Conservation (phyloP, 2,329 filamentous ascomycete species). For the Beauveria asiatica region DNA sequence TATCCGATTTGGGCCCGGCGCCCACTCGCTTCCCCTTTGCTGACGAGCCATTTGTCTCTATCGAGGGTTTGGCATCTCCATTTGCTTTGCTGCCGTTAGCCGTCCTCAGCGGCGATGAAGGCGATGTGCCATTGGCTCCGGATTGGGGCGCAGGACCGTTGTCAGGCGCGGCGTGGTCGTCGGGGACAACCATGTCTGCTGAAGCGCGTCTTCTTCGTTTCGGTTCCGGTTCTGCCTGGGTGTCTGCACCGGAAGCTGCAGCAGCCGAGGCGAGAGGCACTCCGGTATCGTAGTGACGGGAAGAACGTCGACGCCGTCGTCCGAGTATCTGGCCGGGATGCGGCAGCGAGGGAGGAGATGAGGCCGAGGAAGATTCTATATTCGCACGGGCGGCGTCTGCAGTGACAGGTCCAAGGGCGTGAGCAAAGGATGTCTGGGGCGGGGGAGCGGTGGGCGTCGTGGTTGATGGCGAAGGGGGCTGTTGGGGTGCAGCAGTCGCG, state of each 20-base stretch:
- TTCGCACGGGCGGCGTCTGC: constrained; percentile 25
- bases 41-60: constrained; percentile 47
- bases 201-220: constrained; percentile 49
- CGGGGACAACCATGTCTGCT: constrained; percentile 47
- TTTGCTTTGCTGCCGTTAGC: constrained; percentile 29
- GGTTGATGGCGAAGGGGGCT: constrained; percentile 31
- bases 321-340: constrained; percentile 37
- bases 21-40: constrained; percentile 20
- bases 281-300: constrained; percentile 27
- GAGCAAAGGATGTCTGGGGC: constrained; percentile 30
- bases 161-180: constrained; percentile 46
- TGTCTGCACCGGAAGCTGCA: constrained; percentile 12
- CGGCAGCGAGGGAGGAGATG: constrained; percentile 17
- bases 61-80: constrained; percentile 36
- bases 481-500: constrained; percentile 35
- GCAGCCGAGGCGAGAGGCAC: constrained; percentile 9
- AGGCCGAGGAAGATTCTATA: constrained; percentile 31
- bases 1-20: constrained; percentile 16
- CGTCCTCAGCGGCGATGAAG: constrained; percentile 18
- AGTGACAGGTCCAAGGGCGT: constrained; percentile 13
- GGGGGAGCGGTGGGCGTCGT: constrained; percentile 34
- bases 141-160: constrained; percentile 42
- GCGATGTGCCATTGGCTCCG: constrained; percentile 34
- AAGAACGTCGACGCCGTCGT: constrained; percentile 43
- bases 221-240: constrained; percentile 18